Evolutionary conservation across 192 early-diverging fungal species (phyloP).

Genomic region (Backusella sp.): DNA sequence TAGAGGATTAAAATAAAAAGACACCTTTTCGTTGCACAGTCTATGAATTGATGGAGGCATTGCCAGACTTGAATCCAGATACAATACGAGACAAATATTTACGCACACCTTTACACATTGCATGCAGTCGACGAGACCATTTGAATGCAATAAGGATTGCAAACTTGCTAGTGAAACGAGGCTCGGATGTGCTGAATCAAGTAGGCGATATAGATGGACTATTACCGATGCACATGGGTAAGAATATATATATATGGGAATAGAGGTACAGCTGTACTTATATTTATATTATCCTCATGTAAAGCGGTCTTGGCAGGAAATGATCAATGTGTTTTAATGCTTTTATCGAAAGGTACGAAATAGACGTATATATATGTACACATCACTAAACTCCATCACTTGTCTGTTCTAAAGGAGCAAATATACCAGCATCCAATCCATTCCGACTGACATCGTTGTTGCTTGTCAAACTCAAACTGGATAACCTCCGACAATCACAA

Average conservation of each 20-base stretch:
- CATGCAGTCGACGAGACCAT: slow-evolving; percentile 26
- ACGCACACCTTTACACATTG: slow-evolving; percentile 38
- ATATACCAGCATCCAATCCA: slow-evolving; percentile 37
- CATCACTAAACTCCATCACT: not conserved
- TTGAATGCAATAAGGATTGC: slow-evolving; percentile 29
- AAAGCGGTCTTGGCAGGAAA: slow-evolving; percentile 36
- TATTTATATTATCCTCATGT: not conserved
- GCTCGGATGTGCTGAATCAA: slow-evolving; percentile 37
- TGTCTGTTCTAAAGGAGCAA: slow-evolving; percentile 15
- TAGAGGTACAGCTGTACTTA: not conserved
- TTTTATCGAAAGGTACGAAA: slow-evolving; percentile 21
- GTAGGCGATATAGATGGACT: slow-evolving; percentile 37
- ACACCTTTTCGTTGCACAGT: not conserved
- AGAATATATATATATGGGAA: not conserved
- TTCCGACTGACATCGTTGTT: slow-evolving; percentile 37
- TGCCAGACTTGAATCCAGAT: slow-evolving; percentile 26
- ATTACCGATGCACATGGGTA: slow-evolving; percentile 38
- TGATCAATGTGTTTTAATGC: slow-evolving; percentile 32
- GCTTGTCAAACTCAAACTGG: slow-evolving; percentile 33
- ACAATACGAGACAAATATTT: slow-evolving; percentile 35
- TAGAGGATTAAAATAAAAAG: no score
- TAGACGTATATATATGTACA: no score
- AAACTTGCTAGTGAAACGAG: slow-evolving; percentile 20
- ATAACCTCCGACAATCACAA: slow-evolving; percentile 26
- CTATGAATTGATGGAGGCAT: slow-evolving; percentile 8